phyloP scores from a whole-genome alignment of 2,329 filamentous ascomycete genomes.

The Clathrospora elynae region DNA sequence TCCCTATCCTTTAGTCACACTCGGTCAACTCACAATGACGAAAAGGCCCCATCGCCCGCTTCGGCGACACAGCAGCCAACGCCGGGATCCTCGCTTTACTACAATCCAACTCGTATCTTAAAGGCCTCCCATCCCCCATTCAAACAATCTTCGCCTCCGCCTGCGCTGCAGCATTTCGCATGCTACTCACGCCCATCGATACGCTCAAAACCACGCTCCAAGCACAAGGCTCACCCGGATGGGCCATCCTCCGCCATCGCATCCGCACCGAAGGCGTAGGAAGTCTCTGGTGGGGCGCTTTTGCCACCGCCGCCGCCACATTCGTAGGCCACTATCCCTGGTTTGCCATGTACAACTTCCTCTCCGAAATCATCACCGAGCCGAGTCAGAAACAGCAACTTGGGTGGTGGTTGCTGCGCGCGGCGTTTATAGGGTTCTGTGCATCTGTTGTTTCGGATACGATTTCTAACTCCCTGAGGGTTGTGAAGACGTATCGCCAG shows the following conservation, averaged over 20 bases:
- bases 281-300: constrained; percentile 41
- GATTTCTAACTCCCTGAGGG: constrained; percentile 35
- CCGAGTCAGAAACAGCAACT: constrained; percentile 30
- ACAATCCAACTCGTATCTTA: constrained; percentile 32
- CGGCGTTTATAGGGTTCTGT: constrained; percentile 39
- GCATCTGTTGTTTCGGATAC: constrained; percentile 37
- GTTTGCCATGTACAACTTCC: constrained; percentile 37
- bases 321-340: constrained; percentile 41
- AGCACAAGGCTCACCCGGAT: constrained; percentile 32
- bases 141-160: constrained; percentile 36
- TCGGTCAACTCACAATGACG: background rate
- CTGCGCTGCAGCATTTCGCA: constrained; percentile 35
- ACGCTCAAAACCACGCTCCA: constrained; percentile 38
- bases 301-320: constrained; percentile 38
- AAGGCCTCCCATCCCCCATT: constrained; percentile 31
- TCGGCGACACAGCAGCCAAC: constrained; percentile 39
- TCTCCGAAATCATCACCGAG: constrained; percentile 30
- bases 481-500: constrained; percentile 40
- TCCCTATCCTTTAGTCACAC: no score
- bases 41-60: constrained; percentile 33
- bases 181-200: constrained; percentile 38
- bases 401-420: constrained; percentile 31
- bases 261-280: constrained; percentile 33
- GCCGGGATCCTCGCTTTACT: constrained; percentile 37
- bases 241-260: constrained; percentile 28